A percentile compares a stretch with the other conserved stretches of the same genome.
phyloP scores from a whole-genome alignment of 2,329 filamentous ascomycete species.

The Exophiala oligosperma region DNA sequence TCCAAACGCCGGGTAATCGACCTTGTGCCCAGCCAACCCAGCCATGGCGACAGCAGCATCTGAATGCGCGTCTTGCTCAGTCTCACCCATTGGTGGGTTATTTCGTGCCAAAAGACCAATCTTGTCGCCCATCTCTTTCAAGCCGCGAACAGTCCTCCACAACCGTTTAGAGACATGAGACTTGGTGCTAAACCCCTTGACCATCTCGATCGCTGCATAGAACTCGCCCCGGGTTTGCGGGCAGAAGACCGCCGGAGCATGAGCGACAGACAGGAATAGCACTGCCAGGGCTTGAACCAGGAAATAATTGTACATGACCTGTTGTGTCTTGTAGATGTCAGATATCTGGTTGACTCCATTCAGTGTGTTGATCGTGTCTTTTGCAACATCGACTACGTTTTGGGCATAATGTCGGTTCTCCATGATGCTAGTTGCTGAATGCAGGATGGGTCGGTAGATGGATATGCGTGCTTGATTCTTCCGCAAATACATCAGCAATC shows the following conservation, averaged over 20 bases:
- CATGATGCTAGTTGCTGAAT: slow-evolving; percentile 80
- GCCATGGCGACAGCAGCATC: slow-evolving; percentile 66
- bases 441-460: slow-evolving; percentile 83
- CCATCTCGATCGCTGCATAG: slow-evolving; percentile 65
- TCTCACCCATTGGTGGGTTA: slow-evolving; percentile 30
- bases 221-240: slow-evolving; percentile 64
- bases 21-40: slow-evolving; percentile 61
- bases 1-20: slow-evolving; percentile 55
- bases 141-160: slow-evolving; percentile 63
- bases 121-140: slow-evolving; percentile 64
- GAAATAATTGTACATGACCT: slow-evolving; percentile 68
- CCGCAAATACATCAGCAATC: slow-evolving; percentile 80
- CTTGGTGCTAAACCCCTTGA: slow-evolving; percentile 62
- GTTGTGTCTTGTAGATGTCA: slow-evolving; percentile 64
- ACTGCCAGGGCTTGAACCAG: slow-evolving; percentile 64
- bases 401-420: slow-evolving; percentile 72
- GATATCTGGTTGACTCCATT: slow-evolving; percentile 62
- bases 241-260: slow-evolving; percentile 62
- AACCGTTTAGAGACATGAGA: slow-evolving; percentile 62
- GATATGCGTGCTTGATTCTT: slow-evolving; percentile 89
- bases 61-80: slow-evolving; percentile 56
- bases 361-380: slow-evolving; percentile 63
- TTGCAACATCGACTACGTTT: slow-evolving; percentile 64
- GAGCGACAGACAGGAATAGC: slow-evolving; percentile 64
- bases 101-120: slow-evolving; percentile 52